Conservation (phyloP, 1,284 basidiomycete species). For the Athelia sp. region DNA sequence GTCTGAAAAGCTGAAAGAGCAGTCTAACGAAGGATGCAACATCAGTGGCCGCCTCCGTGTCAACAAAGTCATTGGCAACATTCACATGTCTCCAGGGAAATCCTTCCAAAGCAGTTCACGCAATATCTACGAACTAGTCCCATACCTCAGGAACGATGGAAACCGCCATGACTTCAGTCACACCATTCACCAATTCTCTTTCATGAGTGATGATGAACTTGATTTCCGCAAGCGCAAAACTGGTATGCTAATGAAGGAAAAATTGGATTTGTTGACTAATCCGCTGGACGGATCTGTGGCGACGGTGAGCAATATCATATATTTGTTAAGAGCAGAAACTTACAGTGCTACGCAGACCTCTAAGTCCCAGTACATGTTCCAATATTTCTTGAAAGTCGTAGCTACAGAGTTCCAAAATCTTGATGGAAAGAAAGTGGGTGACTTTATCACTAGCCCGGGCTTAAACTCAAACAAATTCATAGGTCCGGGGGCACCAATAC, state of each 20-base stretch:
- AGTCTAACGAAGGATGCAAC: constrained; percentile 93
- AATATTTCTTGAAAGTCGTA: constrained; percentile 97
- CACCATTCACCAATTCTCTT: constrained; percentile 77
- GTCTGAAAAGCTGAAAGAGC: constrained; percentile 91
- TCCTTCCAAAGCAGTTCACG: constrained; percentile 88
- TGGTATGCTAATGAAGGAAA: constrained; percentile 67
- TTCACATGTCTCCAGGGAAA: constrained; percentile 84
- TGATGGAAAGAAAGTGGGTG: constrained; percentile 63
- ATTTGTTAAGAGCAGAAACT: constrained; percentile 4
- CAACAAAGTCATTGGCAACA: constrained; percentile 95
- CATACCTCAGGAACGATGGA: constrained; percentile 86
- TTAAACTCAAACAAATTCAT: constrained; percentile 3
- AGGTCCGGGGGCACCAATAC: constrained; percentile 87
- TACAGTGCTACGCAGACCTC: constrained; percentile 38
- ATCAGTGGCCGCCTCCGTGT: constrained; percentile 88
- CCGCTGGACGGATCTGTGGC: constrained; percentile 75
- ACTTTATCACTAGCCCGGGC: constrained; percentile 5
- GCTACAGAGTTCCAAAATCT: constrained; percentile 86
- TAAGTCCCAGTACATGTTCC: constrained; percentile 85
- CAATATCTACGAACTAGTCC: constrained; percentile 91
- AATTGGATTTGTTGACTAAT: constrained; percentile 71
- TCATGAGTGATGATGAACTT: constrained; percentile 81
- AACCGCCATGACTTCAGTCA: constrained; percentile 95
- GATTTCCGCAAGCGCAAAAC: constrained; percentile 58
- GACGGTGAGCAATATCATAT: constrained; percentile 39